Evolutionary conservation across 495 filamentous ascomycete species (phyloP).

Genomic region (Penicillium antarcticum): DNA sequence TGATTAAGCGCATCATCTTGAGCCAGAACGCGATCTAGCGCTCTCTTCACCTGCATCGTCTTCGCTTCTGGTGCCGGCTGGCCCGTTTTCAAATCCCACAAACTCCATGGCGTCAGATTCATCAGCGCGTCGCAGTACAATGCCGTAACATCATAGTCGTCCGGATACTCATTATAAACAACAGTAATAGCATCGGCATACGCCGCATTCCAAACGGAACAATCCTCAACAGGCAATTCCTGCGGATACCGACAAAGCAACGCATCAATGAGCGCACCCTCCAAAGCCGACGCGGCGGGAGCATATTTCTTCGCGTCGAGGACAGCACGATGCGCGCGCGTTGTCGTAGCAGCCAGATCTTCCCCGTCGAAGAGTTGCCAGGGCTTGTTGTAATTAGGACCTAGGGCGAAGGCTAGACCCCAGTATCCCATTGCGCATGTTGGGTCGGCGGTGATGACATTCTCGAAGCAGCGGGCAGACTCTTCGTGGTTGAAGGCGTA

Average conservation of each 20-base stretch:
- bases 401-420: constrained; percentile 62
- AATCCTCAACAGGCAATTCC: constrained; percentile 35
- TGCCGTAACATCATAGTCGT: constrained; percentile 58
- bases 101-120: constrained; percentile 65
- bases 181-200: constrained; percentile 61
- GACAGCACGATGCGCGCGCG: constrained; percentile 41
- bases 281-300: constrained; percentile 32
- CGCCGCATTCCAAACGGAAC: constrained; percentile 47
- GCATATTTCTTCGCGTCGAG: constrained; percentile 37
- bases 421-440: constrained; percentile 62
- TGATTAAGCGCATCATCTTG: constrained; percentile 42
- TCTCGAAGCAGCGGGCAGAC: constrained; percentile 55
- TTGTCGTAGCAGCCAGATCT: constrained; percentile 49
- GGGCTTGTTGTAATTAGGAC: constrained; percentile 74
- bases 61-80: constrained; percentile 49
- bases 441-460: constrained; percentile 50
- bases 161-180: constrained; percentile 50
- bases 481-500: constrained; percentile 68
- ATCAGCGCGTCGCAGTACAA: constrained; percentile 65
- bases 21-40: constrained; percentile 52
- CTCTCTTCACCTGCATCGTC: constrained; percentile 53
- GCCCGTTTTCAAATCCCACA: constrained; percentile 62
- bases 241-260: constrained; percentile 53
- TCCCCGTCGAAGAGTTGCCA: constrained; percentile 62
- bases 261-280: constrained; percentile 57